A percentile compares a stretch with the other conserved stretches of the same genome.
These are phyloP conservation scores for Aurifilum marmelostoma DNA, from an alignment of 2,329 filamentous ascomycete genomes.

Conservation along the genomic window DNA sequence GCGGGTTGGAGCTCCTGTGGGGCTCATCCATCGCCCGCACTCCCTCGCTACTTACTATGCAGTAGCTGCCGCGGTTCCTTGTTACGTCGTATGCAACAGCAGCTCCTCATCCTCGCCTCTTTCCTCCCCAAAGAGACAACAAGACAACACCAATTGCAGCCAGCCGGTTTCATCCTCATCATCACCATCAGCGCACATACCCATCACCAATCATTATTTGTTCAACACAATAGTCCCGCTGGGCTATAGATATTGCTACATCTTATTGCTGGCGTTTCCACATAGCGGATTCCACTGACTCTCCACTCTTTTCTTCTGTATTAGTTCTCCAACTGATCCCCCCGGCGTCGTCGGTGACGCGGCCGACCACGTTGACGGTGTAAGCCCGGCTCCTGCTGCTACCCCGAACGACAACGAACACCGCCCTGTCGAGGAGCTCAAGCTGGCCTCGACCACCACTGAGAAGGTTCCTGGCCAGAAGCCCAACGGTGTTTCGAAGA, in stretches of 20 bases:
- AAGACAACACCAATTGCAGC: neutral
- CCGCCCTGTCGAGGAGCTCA: neutral
- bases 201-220: neutral
- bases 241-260: constrained; percentile 7
- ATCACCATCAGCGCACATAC: neutral
- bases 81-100: neutral
- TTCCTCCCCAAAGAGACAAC: neutral
- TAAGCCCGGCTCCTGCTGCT: neutral
- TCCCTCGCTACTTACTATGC: neutral
- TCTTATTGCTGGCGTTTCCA: neutral
- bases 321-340: neutral
- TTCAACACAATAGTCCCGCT: neutral
- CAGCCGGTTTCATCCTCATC: neutral
- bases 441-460: neutral
- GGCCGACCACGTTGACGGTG: neutral
- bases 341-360: constrained; percentile 1
- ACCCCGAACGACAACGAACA: constrained; percentile 6
- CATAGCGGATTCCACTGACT: constrained; percentile 14
- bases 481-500: too few species aligned
- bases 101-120: neutral
- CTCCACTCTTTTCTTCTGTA: constrained; percentile 5
- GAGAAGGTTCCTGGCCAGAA: neutral
- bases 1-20: constrained; percentile 17
- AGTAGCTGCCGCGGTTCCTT: neutral
- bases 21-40: constrained; percentile 5